Evolutionary conservation across 208 protist species (phyloP).

Genomic region (Acanthamoeba lenticulata): DNA sequence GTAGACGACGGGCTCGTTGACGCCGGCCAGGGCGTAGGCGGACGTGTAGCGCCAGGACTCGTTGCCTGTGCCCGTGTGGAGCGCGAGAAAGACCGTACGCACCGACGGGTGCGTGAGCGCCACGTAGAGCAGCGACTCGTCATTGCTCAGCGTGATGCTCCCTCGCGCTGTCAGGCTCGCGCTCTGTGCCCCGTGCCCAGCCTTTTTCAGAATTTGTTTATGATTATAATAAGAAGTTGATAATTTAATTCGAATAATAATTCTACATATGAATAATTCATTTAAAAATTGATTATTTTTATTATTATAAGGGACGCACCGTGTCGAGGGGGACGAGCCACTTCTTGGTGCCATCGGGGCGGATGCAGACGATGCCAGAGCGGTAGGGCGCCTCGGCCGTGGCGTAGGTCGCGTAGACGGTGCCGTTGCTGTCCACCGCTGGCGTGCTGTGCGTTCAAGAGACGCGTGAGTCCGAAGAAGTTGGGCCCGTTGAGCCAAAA

Average conservation of each 20-base stretch:
- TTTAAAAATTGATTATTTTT: no score
- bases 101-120: not conserved
- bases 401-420: not conserved
- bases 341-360: not conserved
- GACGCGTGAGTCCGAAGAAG: no score
- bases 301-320: no score
- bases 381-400: not conserved
- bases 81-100: not conserved
- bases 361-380: not conserved
- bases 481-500: no score
- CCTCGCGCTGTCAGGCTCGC: not conserved
- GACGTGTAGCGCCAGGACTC: not conserved
- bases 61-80: not conserved
- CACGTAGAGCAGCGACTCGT: not conserved
- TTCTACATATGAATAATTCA: no score
- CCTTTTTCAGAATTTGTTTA: no score
- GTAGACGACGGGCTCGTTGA: not conserved
- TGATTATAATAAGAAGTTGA: no score
- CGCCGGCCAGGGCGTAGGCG: not conserved
- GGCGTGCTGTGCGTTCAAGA: not conserved
- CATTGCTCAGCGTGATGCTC: not conserved
- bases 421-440: conserved; percentile 12
- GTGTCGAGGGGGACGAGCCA: not conserved
- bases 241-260: no score
- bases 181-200: no score